Evolutionary conservation across 1,284 basidiomycete genomes (phyloP).

Genomic region (Leccinum subrobustum): DNA sequence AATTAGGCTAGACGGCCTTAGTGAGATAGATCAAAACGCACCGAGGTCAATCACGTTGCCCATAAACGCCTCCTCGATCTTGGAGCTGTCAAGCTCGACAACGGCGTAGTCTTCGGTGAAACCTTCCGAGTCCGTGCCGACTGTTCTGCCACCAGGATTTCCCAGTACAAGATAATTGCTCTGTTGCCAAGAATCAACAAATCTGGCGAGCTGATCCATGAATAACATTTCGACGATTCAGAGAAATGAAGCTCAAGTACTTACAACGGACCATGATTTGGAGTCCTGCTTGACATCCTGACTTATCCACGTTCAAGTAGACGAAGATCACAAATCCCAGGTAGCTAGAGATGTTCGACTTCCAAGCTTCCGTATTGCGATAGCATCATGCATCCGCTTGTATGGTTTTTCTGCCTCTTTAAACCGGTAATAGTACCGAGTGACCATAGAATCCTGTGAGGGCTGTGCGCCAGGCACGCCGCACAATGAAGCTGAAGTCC

Average conservation of each 20-base stretch:
- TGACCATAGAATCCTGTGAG: too few relatives aligned
- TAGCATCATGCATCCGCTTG: not conserved
- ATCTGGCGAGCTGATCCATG: constrained; percentile 4
- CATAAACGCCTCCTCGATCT: not conserved
- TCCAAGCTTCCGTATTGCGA: constrained; percentile 11
- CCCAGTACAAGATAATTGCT: not conserved
- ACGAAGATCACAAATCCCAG: constrained; percentile 6
- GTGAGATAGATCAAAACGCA: not conserved
- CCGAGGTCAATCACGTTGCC: not conserved
- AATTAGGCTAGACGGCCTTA: not conserved
- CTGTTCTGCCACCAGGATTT: too few relatives aligned
- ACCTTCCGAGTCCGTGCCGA: not conserved
- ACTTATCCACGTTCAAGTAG: constrained; percentile 1
- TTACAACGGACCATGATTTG: constrained; percentile 8
- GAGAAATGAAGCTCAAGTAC: not conserved
- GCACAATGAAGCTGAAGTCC: too few relatives aligned
- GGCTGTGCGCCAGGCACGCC: too few relatives aligned
- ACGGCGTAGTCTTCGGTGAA: not conserved
- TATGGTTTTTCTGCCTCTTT: constrained; percentile 2
- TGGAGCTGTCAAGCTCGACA: not conserved
- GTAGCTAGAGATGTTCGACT: constrained; percentile 4
- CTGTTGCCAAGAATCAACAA: constrained; percentile 1
- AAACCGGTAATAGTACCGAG: not conserved
- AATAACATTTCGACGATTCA: not conserved
- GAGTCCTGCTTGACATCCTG: constrained; percentile 11